Evolutionary conservation across 805 yeast genomes (phyloP).

Genomic region (Ascoidea rubescens): DNA sequence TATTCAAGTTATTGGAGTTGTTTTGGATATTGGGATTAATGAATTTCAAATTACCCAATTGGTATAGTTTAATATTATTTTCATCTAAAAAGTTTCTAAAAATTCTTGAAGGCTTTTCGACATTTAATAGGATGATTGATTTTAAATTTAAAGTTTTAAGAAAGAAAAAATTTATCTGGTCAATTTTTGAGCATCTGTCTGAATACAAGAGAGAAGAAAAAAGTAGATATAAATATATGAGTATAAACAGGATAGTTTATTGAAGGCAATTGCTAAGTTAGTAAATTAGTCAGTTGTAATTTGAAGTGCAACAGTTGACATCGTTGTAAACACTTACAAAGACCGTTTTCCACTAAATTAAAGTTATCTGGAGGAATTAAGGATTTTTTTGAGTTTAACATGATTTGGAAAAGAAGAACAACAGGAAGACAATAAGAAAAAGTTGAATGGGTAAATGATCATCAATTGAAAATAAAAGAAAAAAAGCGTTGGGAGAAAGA

Average conservation of each 20-base stretch:
- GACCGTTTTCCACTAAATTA: slow-evolving; percentile 80
- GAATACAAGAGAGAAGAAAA: not conserved
- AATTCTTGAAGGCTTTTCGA: slow-evolving; percentile 70
- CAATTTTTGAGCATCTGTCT: slow-evolving; percentile 68
- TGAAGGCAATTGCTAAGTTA: slow-evolving; percentile 3
- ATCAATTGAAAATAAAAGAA: no score
- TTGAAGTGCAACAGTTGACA: not conserved
- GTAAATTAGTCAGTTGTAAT: not conserved
- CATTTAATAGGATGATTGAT: slow-evolving; percentile 64
- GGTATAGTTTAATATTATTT: slow-evolving; percentile 33
- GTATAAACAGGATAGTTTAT: not conserved
- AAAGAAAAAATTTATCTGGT: slow-evolving; percentile 65
- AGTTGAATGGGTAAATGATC: no score
- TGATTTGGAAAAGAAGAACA: no score
- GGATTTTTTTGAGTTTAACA: slow-evolving; percentile 26
- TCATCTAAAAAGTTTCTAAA: slow-evolving; percentile 51
- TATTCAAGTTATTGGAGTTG: slow-evolving; percentile 6
- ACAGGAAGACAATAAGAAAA: no score
- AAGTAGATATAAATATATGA: no score
- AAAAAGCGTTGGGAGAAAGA: no score
- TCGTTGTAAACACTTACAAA: slow-evolving; percentile 24
- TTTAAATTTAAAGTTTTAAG: slow-evolving; percentile 56
- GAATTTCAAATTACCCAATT: slow-evolving; percentile 7
- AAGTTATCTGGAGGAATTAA: slow-evolving; percentile 87
- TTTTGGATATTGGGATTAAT: slow-evolving; percentile 15